Base-by-base conservation (phyloP, 331 rosid species). In the Quercus lobata region DNA sequence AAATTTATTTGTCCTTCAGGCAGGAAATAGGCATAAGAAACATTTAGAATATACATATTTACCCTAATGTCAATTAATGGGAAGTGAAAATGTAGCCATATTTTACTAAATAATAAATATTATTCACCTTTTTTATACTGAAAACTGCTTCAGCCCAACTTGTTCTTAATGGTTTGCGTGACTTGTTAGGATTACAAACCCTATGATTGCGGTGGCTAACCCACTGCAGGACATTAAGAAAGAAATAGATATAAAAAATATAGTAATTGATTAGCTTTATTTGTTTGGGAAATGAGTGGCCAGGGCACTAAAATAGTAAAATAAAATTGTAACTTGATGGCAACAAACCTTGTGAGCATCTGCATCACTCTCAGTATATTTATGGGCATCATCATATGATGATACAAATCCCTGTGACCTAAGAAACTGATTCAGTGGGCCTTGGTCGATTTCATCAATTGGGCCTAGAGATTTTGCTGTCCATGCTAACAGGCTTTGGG, bases 71-170 rank as follows among this genome's bases (percentile, higher is more conserved):
- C 54, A 14, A 1, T 56, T 56, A 66, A 57, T 30, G 57, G 15
- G 65, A 49, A 77, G 46, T 37, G 46, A 37, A 37, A 37, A 37
- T 7, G 46, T 37, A 37, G 8, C 46, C 0, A 7, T 7, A 77
- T 69, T 57, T 56, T 46, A 49, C 46, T 17, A 70, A n/a, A n/a
- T 30, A 70, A 75, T 46, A 18, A 35, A 87, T 29, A 69, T 30
- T 56, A 79, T 53, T 71, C 77, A 92, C 98, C 92, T 86, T 91
- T 78, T 91, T 71, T 83, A 91, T 91, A 57, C 98, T 86, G 62
- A 94, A 92, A 77, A 91, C 93, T 72, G 97, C 97, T 94, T 94
- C 98, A 2, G 89, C 91, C 97, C 97, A 94, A 81, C 97, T 92
- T 74, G 91, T 87, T 92, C 88, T 88, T 71, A 92, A 77, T 34